Conservation (phyloP, 1,284 basidiomycete species). For the Tilletia caries region DNA sequence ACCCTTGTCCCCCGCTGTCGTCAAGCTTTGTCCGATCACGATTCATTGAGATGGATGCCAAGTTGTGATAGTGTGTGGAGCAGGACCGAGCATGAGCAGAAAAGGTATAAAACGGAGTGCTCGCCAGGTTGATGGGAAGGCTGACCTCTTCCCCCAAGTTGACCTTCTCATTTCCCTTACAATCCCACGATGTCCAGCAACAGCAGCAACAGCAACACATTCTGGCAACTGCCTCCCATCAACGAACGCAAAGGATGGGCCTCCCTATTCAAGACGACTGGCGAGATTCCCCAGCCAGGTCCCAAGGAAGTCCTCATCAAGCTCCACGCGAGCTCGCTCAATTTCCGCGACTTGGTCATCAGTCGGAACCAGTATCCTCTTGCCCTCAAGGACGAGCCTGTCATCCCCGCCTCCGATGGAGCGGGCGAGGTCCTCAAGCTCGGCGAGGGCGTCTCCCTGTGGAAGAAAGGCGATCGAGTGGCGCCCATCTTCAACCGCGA, state of each 20-base stretch:
- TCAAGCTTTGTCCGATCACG: too few relatives aligned
- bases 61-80: too few relatives aligned
- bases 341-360: constrained; percentile 51
- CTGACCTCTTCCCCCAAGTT: too few relatives aligned
- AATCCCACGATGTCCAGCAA: too few relatives aligned
- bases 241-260: constrained; percentile 26
- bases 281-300: constrained; percentile 32
- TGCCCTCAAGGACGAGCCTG: constrained; percentile 27
- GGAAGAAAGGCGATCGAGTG: constrained; percentile 63
- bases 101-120: too few relatives aligned
- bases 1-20: too few relatives aligned
- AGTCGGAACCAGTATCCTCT: constrained; percentile 28
- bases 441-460: constrained; percentile 61
- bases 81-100: too few relatives aligned
- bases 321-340: constrained; percentile 55
- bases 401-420: constrained; percentile 64
- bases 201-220: background rate
- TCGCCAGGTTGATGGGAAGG: too few relatives aligned
- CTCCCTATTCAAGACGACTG: constrained; percentile 27
- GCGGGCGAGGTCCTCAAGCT: constrained; percentile 64
- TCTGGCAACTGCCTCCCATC: background rate
- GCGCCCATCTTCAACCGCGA: constrained; percentile 48
- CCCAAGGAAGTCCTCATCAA: constrained; percentile 41
- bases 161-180: too few relatives aligned
- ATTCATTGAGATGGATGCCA: too few relatives aligned